Evolutionary conservation across 2,329 filamentous ascomycete species (phyloP).

Genomic region (Colletotrichum sp.): DNA sequence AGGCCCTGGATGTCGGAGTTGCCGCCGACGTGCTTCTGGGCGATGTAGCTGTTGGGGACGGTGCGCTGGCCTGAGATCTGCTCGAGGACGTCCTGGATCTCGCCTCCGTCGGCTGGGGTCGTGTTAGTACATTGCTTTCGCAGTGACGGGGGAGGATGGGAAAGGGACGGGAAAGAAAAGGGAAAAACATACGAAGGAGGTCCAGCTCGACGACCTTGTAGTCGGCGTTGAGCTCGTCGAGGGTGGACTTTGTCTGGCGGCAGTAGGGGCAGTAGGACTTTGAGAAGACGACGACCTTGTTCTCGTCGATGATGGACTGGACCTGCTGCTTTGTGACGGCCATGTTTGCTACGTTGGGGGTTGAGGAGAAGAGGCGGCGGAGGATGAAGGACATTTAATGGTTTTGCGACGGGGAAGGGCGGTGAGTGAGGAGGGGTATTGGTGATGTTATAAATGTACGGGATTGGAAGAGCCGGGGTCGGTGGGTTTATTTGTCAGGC

Average conservation of each 20-base stretch:
- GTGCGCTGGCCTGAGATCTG: constrained; percentile 83
- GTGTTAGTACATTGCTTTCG: not conserved
- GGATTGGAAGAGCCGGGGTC: not conserved
- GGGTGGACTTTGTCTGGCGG: constrained; percentile 74
- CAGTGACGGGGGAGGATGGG: not conserved
- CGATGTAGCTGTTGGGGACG: constrained; percentile 96
- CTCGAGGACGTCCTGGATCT: constrained; percentile 81
- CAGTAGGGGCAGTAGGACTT: constrained; percentile 98
- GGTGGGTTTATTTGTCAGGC: not conserved
- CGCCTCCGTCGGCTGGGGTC: constrained; percentile 74
- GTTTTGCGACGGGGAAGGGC: not conserved
- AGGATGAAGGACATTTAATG: constrained; percentile 65
- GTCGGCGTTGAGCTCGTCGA: constrained; percentile 73
- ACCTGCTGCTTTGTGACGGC: constrained; percentile 83
- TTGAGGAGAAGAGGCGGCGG: constrained; percentile 70
- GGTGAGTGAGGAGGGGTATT: not conserved
- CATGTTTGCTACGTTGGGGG: constrained; percentile 67
- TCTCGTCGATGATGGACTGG: constrained; percentile 85
- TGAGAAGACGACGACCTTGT: constrained; percentile 92
- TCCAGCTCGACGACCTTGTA: constrained; percentile 84
- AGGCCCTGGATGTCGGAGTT: constrained; percentile 83
- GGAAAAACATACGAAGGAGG: constrained; percentile 68
- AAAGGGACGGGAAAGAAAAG: not conserved
- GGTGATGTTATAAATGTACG: constrained; percentile 4
- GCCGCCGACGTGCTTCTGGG: constrained; percentile 89